A percentile compares a stretch with the other conserved stretches of the same genome.
Conservation (phyloP, 2,329 filamentous ascomycete species). For the Grosmannia serpens region DNA sequence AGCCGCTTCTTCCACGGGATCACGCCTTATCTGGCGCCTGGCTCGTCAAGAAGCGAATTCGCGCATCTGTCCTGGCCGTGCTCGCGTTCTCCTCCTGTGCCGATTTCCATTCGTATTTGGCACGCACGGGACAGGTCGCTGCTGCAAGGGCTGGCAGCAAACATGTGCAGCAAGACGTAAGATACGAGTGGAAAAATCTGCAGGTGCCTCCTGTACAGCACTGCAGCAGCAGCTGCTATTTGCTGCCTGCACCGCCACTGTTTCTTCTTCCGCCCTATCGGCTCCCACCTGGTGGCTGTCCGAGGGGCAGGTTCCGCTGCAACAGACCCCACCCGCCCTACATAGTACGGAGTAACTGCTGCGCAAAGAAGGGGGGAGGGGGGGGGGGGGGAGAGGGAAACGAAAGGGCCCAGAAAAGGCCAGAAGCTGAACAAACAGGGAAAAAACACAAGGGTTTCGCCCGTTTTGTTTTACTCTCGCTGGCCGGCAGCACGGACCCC, state of each 20-base stretch:
- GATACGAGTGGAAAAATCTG: no score
- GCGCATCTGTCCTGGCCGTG: no score
- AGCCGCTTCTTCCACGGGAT: no score
- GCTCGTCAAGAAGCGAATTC: no score
- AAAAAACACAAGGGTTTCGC: neutral
- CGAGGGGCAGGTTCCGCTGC: neutral
- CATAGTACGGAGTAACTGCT: no score
- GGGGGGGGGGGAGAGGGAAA: no score
- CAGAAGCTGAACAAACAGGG: neutral
- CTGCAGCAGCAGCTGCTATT: neutral
- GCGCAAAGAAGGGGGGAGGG: no score
- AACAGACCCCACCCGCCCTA: no score
- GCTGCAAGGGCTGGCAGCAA: neutral
- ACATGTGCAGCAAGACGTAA: no score
- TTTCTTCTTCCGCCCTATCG: neutral
- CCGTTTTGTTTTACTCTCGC: neutral
- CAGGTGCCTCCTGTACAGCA: no score
- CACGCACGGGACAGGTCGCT: neutral
- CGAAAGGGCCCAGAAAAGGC: neutral
- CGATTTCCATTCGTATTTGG: neutral
- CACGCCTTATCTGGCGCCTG: no score
- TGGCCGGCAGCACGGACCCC: neutral
- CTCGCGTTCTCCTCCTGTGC: neutral
- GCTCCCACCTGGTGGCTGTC: neutral
- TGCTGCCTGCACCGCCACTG: neutral